These are phyloP conservation scores for Fraxinus baroniana DNA, from an alignment of 305 asterid species.

Conservation along the genomic window DNA sequence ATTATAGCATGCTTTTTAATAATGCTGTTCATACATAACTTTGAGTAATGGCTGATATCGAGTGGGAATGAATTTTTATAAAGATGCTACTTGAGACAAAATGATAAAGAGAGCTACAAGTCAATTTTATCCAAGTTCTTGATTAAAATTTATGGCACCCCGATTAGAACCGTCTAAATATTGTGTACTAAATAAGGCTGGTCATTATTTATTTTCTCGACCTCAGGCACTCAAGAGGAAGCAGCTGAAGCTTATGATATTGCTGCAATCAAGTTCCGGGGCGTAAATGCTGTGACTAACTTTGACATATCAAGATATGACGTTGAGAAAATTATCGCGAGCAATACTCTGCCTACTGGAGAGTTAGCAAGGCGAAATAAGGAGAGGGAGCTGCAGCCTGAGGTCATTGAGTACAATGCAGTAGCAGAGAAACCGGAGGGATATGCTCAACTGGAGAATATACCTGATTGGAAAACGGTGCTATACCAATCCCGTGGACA, in stretches of 20 bases:
- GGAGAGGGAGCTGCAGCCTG: slow-evolving; percentile 30
- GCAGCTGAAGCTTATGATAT: slow-evolving; percentile 94
- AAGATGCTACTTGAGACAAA: slow-evolving; percentile 46
- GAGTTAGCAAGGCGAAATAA: slow-evolving; percentile 63
- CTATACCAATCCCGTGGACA: slow-evolving; percentile 19
- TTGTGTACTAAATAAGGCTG: neutral
- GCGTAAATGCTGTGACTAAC: slow-evolving; percentile 77
- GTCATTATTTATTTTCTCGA: neutral
- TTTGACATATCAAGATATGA: slow-evolving; percentile 75
- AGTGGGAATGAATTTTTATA: slow-evolving; percentile 36
- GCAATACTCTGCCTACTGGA: slow-evolving; percentile 67
- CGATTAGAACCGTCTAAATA: neutral
- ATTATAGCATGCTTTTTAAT: neutral
- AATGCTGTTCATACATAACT: slow-evolving; percentile 44
- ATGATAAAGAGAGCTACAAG: slow-evolving; percentile 20
- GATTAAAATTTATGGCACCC: neutral
- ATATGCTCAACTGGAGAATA: slow-evolving; percentile 15
- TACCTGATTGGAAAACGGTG: slow-evolving; percentile 56
- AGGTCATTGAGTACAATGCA: slow-evolving; percentile 1
- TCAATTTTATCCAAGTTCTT: slow-evolving; percentile 5
- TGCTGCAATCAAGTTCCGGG: slow-evolving; percentile 88
- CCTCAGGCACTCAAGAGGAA: slow-evolving; percentile 82
- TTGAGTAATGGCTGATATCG: slow-evolving; percentile 36
- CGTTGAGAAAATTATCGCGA: slow-evolving; percentile 73
- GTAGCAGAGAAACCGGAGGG: slow-evolving; percentile 1